A percentile compares a stretch with the other conserved stretches of the same genome.
Evolutionary conservation across 2,329 filamentous ascomycete genomes (phyloP).

Genomic region (Epicoccum nigrum): DNA sequence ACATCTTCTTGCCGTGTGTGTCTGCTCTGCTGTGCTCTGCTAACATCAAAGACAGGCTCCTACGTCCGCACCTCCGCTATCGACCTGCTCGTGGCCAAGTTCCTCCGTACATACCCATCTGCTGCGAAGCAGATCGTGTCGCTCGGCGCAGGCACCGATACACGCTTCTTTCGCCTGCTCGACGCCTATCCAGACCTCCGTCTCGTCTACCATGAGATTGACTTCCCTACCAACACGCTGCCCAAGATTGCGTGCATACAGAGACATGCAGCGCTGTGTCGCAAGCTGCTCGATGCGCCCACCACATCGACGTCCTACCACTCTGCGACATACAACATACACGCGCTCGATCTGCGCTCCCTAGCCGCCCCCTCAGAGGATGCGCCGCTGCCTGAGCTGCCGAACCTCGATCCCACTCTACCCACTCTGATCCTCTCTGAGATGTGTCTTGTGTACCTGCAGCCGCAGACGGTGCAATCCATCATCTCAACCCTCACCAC

Average conservation of each 20-base stretch:
- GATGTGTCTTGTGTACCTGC: conserved; percentile 92
- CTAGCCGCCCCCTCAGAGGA: conserved; percentile 49
- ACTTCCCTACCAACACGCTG: conserved; percentile 77
- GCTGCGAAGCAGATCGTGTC: conserved; percentile 79
- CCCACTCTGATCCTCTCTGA: conserved; percentile 91
- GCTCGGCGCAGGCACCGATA: conserved; percentile 92
- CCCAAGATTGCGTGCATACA: conserved; percentile 64
- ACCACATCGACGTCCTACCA: conserved; percentile 50
- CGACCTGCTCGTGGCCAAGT: conserved; percentile 75
- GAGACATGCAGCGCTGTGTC: conserved; percentile 36
- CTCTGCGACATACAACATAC: conserved; percentile 60
- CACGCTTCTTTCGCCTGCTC: conserved; percentile 79
- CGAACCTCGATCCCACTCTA: conserved; percentile 59
- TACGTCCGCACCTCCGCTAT: conserved; percentile 87
- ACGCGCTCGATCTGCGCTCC: conserved; percentile 70
- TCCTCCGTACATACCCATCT: conserved; percentile 60
- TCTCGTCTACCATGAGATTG: conserved; percentile 87
- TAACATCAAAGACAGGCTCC: conserved; percentile 68
- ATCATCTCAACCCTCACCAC: conserved; percentile 60
- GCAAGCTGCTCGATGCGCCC: conserved; percentile 32
- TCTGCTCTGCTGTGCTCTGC: background rate
- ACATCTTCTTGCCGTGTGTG: fast-evolving
- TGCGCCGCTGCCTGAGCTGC: conserved; percentile 38
- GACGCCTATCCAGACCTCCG: conserved; percentile 50
- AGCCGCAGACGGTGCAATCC: conserved; percentile 65